phyloP scores from a whole-genome alignment of 2,329 filamentous ascomycete species.

The Clarireedia sp. region DNA sequence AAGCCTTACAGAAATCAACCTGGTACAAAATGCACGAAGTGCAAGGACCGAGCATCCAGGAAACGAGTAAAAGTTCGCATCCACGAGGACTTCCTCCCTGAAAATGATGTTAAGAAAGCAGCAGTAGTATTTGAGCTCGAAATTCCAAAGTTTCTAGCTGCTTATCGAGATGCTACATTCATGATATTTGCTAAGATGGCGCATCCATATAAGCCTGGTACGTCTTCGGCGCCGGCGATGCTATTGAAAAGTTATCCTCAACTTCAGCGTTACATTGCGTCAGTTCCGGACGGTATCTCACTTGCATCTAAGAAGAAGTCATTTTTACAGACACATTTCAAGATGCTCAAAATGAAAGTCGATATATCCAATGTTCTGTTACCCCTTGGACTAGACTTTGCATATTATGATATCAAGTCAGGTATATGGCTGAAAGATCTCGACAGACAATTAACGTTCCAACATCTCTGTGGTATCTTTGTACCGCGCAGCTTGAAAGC shows the following conservation, averaged over 20 bases:
- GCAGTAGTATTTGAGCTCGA: conserved; percentile 45
- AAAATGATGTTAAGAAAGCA: conserved; percentile 29
- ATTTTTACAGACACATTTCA: too few species aligned
- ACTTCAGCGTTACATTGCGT: too few species aligned
- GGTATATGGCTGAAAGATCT: too few species aligned
- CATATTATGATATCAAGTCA: too few species aligned
- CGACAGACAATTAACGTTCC: too few species aligned
- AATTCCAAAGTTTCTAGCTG: conserved; percentile 36
- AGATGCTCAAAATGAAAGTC: too few species aligned
- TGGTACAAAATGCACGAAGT: conserved; percentile 36
- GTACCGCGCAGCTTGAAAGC: conserved; percentile 13
- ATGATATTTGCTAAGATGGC: conserved; percentile 30
- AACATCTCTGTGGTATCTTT: too few species aligned
- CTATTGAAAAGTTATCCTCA: conserved; percentile 25
- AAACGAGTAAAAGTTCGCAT: conserved; percentile 15
- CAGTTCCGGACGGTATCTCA: too few species aligned
- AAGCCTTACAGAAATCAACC: conserved; percentile 18
- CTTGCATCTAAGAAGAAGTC: too few species aligned
- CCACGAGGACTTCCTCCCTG: conserved; percentile 44
- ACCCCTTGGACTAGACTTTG: too few species aligned
- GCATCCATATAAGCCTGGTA: not conserved
- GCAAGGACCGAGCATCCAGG: conserved; percentile 15
- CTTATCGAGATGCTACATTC: conserved; percentile 48
- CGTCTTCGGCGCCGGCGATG: not conserved
- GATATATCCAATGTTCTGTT: too few species aligned